phyloP scores from a whole-genome alignment of 768 basidiomycete genomes.

The Russula brevipes region DNA sequence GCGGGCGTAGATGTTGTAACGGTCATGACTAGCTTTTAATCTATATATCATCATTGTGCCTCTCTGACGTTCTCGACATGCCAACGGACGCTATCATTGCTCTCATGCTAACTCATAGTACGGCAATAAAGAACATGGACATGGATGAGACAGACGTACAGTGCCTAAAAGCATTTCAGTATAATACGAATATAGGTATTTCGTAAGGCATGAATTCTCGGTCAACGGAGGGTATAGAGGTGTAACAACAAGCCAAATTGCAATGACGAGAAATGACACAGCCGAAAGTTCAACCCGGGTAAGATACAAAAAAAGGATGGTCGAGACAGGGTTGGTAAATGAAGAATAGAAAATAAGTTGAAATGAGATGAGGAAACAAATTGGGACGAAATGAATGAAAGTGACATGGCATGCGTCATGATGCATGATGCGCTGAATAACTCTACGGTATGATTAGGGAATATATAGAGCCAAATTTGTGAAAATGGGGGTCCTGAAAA shows the following conservation, averaged over 20 bases:
- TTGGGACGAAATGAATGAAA: neutral
- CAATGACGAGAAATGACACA: neutral
- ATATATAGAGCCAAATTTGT: neutral
- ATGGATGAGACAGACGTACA: neutral
- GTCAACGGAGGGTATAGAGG: neutral
- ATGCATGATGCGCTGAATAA: slow-evolving; percentile 4
- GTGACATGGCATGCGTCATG: neutral
- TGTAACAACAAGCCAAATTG: neutral
- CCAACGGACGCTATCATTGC: neutral
- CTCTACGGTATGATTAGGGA: slow-evolving; percentile 10
- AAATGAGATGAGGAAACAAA: neutral
- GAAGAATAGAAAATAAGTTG: slow-evolving; percentile 22
- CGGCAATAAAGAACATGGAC: neutral
- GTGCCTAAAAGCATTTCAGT: slow-evolving; percentile 1
- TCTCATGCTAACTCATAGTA: neutral
- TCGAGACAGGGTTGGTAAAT: neutral
- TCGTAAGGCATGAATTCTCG: slow-evolving; percentile 5
- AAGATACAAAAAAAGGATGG: slow-evolving; percentile 6
- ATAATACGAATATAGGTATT: neutral
- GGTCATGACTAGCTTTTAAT: neutral
- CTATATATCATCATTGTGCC: neutral
- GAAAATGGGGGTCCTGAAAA: neutral
- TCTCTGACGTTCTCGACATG: neutral
- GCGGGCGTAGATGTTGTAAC: slow-evolving; percentile 11
- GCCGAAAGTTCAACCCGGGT: neutral